Evolutionary conservation across 768 basidiomycete species (phyloP), one percentile per base, ranked within the genome.

Genomic region (Leucocoprinus leucothites): DNA sequence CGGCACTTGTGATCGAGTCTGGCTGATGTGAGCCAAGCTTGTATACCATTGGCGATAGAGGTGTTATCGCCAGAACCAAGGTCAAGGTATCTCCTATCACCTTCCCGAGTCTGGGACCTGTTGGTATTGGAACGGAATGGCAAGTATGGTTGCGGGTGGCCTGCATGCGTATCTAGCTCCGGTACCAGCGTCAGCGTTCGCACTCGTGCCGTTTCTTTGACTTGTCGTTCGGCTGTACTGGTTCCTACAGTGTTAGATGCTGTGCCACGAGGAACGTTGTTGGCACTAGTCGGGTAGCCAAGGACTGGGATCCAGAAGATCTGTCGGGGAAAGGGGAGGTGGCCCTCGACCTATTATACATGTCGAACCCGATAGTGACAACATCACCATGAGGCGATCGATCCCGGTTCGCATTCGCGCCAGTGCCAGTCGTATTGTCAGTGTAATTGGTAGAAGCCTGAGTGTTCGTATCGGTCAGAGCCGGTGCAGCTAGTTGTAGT

Each of bases 341-440:
- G 58, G 55, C 28, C 64, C 63, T 6, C 40, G 54, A 24, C 47
- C 47, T 18, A 74, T n/a, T 57, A 51, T 74, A 67, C 63, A 76
- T 69, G 52, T 76, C 74, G 25, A 76, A 58, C n/a, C 75, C 74
- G 48, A 76, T 69, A 18, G 74, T 73, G 24, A 76, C 2, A 4
- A 72, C 56, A 41, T 68, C 67, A 1, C 31, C 11, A 11, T 63
- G 50, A 13, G 9, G 18, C 14, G 9, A 2, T 31, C 38, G 47
- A 34, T 38, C 25, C 14, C 18, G 18, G 11, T 51, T 28, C 8
- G 14, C 22, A 44, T 19, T 31, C 3, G 21, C 16, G 38, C 24
- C n/a, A 25, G 22, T 34, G 13, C 19, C 26, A 3, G 14, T n/a
- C n/a, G n/a, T 43, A 25, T 16, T 31, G 11, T 48, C 31, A 9